phyloP scores from a whole-genome alignment of 352 stramenopile genomes.

The Globisporangium paddicum region DNA sequence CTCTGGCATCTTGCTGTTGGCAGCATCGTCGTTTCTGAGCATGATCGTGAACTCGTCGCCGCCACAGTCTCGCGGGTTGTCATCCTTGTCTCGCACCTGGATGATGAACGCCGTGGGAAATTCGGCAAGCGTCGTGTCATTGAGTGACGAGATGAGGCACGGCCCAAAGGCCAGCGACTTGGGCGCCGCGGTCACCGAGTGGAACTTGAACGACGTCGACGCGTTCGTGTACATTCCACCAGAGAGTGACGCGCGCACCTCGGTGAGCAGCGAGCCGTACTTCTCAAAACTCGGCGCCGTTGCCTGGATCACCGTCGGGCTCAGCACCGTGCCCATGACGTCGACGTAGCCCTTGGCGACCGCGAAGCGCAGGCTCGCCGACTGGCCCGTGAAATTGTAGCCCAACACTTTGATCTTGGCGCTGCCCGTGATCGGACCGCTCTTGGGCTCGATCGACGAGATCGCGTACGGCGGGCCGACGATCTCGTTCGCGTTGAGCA shows the following conservation, averaged over 20 bases:
- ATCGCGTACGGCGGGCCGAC: constrained; percentile 96
- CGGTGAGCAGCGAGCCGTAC: constrained; percentile 82
- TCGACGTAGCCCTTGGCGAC: constrained; percentile 93
- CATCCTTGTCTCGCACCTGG: constrained; percentile 88
- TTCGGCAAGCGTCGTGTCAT: constrained; percentile 62
- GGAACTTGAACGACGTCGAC: constrained; percentile 85
- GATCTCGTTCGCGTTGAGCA: constrained; percentile 93
- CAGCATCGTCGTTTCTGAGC: constrained; percentile 38
- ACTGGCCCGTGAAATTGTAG: constrained; percentile 90
- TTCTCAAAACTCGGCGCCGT: constrained; percentile 94
- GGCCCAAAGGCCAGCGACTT: constrained; percentile 94
- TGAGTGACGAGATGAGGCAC: constrained; percentile 67
- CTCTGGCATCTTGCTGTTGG: constrained; percentile 19
- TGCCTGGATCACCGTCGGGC: constrained; percentile 83
- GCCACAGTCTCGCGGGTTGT: constrained; percentile 87
- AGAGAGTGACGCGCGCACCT: constrained; percentile 89
- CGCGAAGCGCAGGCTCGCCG: constrained; percentile 88
- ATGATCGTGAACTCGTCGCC: constrained; percentile 93
- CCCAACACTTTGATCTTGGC: constrained; percentile 88
- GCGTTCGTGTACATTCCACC: constrained; percentile 93
- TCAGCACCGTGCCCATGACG: constrained; percentile 84
- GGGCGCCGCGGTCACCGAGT: constrained; percentile 89
- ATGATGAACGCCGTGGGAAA: constrained; percentile 89
- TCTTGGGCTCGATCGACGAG: constrained; percentile 83
- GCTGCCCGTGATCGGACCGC: constrained; percentile 93